Evolutionary conservation across 2,329 filamentous ascomycete genomes (phyloP).

Genomic region (Cladorrhinum sp.): DNA sequence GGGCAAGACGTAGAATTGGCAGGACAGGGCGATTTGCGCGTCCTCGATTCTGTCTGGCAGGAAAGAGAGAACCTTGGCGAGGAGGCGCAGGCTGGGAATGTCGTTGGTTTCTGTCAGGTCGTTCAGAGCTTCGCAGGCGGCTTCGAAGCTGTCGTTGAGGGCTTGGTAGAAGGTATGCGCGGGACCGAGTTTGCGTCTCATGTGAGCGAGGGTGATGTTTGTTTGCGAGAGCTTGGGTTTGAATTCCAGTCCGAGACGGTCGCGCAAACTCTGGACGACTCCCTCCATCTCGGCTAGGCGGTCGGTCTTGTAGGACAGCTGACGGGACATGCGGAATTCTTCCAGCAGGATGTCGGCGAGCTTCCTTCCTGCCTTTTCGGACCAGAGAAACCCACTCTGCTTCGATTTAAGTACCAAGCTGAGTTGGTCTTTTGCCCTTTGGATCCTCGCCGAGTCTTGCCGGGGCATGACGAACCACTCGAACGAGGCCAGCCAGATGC

Average conservation of each 20-base stretch:
- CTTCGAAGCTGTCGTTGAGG: slow-evolving; percentile 2
- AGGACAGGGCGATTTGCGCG: slow-evolving; percentile 1
- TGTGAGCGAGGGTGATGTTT: not conserved
- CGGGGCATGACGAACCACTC: slow-evolving; percentile 5
- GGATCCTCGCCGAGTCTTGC: not conserved
- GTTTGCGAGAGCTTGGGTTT: slow-evolving; percentile 4
- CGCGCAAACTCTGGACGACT: not conserved
- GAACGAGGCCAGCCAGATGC: slow-evolving; percentile 6
- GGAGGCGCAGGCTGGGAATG: not conserved
- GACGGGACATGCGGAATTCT: slow-evolving; percentile 5
- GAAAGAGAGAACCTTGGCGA: slow-evolving; percentile 3
- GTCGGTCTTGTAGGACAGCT: not conserved
- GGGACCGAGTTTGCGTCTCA: slow-evolving; percentile 5
- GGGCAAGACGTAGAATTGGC: slow-evolving; percentile 2
- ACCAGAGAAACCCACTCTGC: not conserved
- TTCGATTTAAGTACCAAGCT: not conserved
- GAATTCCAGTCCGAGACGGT: slow-evolving; percentile 2
- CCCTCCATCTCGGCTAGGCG: not conserved
- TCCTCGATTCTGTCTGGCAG: not conserved
- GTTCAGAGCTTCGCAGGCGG: not conserved
- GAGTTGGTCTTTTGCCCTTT: not conserved
- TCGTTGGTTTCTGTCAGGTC: slow-evolving; percentile 3
- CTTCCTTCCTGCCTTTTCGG: not conserved
- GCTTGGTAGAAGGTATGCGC: slow-evolving; percentile 1
- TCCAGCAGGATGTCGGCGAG: slow-evolving; percentile 2